These are phyloP conservation scores for Petrea volubilis DNA, from an alignment of 257 asterid species.

Conservation along the genomic window DNA sequence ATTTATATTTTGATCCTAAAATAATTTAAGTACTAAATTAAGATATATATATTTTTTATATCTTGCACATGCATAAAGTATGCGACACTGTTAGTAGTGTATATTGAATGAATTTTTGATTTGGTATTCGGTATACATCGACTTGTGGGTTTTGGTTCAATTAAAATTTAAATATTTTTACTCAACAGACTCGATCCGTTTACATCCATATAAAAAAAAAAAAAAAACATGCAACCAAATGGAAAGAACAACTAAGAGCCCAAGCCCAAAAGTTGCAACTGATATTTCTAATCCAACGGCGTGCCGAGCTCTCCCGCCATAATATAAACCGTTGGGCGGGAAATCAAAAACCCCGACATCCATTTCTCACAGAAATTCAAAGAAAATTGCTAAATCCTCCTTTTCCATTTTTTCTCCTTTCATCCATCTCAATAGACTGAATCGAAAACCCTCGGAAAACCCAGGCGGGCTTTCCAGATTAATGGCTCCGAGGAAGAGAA, in stretches of 20 bases:
- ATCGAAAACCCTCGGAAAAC: conserved; percentile 5
- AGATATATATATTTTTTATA: too few relatives aligned
- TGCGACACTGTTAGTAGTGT: too few relatives aligned
- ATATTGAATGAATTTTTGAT: too few relatives aligned
- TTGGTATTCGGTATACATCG: too few relatives aligned
- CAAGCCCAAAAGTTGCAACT: conserved; percentile 7
- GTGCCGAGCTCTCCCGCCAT: conserved; percentile 26
- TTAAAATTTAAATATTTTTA: too few relatives aligned
- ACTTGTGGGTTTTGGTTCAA: too few relatives aligned
- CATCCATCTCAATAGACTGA: background rate
- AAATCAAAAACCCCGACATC: conserved; percentile 11
- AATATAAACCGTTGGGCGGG: conserved; percentile 32
- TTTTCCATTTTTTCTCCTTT: background rate
- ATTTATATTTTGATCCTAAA: too few relatives aligned
- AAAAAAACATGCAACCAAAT: too few relatives aligned
- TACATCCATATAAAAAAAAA: too few relatives aligned
- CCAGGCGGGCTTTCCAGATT: conserved; percentile 5
- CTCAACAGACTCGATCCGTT: too few relatives aligned
- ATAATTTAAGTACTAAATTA: too few relatives aligned
- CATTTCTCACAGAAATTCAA: background rate
- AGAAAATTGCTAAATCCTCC: conserved; percentile 5
- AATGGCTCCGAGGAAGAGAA: conserved; percentile 85
- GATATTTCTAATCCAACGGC: conserved; percentile 30
- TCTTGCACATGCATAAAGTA: too few relatives aligned
- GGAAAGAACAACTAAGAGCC: background rate